A percentile compares a stretch with the other conserved stretches of the same genome.
These are phyloP conservation scores for Trichoderma endophyticum DNA, from an alignment of 2,329 filamentous ascomycete species.

Conservation along the genomic window DNA sequence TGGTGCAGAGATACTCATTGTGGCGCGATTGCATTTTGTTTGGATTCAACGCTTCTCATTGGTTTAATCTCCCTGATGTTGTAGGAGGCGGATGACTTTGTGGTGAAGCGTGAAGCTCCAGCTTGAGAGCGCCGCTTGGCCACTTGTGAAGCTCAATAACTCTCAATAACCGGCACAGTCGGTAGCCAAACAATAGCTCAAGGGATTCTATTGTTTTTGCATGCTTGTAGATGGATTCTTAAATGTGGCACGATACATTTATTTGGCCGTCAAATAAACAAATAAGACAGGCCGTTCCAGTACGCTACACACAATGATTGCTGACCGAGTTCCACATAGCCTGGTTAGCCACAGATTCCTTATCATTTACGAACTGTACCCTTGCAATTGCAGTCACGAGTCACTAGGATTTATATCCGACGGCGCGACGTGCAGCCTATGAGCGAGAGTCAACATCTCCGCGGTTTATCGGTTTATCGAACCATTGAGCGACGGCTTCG, in stretches of 20 bases:
- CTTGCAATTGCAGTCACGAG: slow-evolving; percentile 6
- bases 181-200: neutral
- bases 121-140: neutral
- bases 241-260: neutral
- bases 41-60: neutral
- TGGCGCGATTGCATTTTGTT: neutral
- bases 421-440: neutral
- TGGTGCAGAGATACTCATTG: neutral
- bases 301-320: neutral
- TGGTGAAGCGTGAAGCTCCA: neutral
- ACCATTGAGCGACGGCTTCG: neutral
- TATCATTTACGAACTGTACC: neutral
- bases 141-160: neutral
- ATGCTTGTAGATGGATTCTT: neutral
- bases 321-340: neutral
- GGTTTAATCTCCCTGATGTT: neutral
- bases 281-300: neutral
- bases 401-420: neutral
- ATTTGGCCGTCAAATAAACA: neutral
- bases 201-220: neutral
- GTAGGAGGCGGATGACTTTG: neutral
- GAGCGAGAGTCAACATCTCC: neutral
- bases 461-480: neutral
- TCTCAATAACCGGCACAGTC: neutral
- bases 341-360: neutral